These are phyloP conservation scores for Paecilomyces dactylethromorphus DNA, from an alignment of 2,329 filamentous ascomycete species.

Conservation along the genomic window DNA sequence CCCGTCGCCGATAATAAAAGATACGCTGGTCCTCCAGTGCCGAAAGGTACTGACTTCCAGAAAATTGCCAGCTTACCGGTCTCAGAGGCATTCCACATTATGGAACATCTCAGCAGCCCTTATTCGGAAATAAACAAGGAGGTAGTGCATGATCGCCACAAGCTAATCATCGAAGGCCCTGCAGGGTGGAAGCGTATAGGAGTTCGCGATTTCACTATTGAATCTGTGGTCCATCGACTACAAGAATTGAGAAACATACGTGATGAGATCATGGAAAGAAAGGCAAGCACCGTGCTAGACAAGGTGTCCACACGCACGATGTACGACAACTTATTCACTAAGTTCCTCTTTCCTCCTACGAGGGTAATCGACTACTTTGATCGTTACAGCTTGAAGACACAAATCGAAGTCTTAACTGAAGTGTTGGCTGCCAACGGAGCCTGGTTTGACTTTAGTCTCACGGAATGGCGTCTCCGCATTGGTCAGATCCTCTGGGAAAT, in stretches of 20 bases:
- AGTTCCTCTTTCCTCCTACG: conserved; percentile 31
- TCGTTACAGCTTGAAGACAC: conserved; percentile 33
- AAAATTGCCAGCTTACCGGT: conserved; percentile 19
- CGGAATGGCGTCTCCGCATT: conserved; percentile 40
- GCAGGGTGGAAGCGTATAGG: conserved; percentile 36
- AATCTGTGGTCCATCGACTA: conserved; percentile 27
- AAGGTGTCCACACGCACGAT: conserved; percentile 24
- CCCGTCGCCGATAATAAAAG: conserved; percentile 32
- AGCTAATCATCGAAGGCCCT: conserved; percentile 31
- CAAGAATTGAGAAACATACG: conserved; percentile 26
- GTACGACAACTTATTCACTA: conserved; percentile 28
- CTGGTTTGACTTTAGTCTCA: conserved; percentile 43
- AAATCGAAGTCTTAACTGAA: conserved; percentile 39
- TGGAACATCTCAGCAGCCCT: conserved; percentile 26
- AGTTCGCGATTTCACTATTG: conserved; percentile 30
- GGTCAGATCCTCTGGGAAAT: conserved; percentile 41
- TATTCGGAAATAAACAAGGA: conserved; percentile 31
- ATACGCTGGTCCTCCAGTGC: conserved; percentile 15
- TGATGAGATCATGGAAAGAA: conserved; percentile 22
- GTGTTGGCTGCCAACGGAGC: conserved; percentile 37
- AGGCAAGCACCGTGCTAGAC: conserved; percentile 29
- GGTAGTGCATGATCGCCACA: conserved; percentile 27
- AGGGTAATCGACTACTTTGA: conserved; percentile 19
- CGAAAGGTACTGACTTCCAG: conserved; percentile 13
- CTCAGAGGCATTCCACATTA: conserved; percentile 25